Evolutionary conservation across 2,329 filamentous ascomycete species (phyloP), one percentile per base, ranked within the genome.

Genomic region (Aspergillus ustus): DNA sequence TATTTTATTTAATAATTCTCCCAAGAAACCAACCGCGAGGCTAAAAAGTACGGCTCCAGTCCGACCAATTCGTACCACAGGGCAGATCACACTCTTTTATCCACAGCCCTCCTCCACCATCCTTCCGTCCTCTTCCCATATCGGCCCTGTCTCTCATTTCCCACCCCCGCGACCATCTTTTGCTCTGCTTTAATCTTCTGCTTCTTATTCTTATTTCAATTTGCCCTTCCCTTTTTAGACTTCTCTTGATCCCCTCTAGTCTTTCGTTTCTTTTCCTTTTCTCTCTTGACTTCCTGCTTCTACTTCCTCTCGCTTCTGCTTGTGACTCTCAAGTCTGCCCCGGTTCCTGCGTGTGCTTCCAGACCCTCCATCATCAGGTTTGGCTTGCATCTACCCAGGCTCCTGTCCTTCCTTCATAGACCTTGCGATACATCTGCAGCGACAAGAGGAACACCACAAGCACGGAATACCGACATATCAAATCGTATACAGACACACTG

Each of bases 1-100:
- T 52, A 11, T 29, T 53, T 53, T 25, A 22, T 19, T 40, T 15
- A 25, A 43, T 50, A 44, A 62, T 54, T 53, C 49, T 46, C 50
- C 55, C 60, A 63, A 61, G 48, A 61, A 28, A 17, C 22, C 46
- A 49, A 59, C 51, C 50, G 29, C 59, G 56, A 62, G 57, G 48
- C 62, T 63, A 65, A 66, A 66, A 68, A 66, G 64, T 70, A 66
- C 63, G 61, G 68, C 65, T 67, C 66, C 65, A 67, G 66, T 67
- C 66, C 67, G 67, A 71, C 69, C 68, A 71, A 66, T 66, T 69
- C 68, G 70, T 73, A 70, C 69, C 67, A 74, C 70, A 66, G 55
- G 22, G 73, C 69, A 75, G 73, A 75, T 75, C 73, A 72, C 66
- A 72, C 68, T 61, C 64, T 75, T 70, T 76, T 73, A 75, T 71